Evolutionary conservation across 2,329 filamentous ascomycete genomes (phyloP).

Genomic region (Ambrosiella cleistominuta): DNA sequence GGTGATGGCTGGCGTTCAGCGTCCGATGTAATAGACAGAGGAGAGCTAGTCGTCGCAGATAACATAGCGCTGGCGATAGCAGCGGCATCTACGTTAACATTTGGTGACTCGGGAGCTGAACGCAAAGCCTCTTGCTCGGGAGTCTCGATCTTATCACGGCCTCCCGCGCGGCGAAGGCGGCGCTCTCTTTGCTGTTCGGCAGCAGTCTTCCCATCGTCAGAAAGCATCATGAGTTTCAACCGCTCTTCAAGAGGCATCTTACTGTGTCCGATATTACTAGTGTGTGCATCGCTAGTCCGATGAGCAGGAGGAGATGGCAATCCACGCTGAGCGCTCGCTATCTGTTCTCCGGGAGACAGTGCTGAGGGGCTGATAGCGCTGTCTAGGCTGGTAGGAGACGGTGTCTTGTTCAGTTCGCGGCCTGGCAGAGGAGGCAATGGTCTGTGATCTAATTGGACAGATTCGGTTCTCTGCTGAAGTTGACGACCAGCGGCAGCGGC

Average conservation of each 20-base stretch:
- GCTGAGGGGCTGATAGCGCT: neutral
- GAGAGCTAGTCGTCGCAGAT: constrained; percentile 3
- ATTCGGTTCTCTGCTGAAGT: constrained; percentile 49
- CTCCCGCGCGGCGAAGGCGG: constrained; percentile 44
- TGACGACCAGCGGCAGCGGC: constrained; percentile 33
- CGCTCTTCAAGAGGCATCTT: constrained; percentile 77
- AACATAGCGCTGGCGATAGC: constrained; percentile 1
- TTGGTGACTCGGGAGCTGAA: constrained; percentile 3
- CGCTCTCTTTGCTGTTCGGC: constrained; percentile 51
- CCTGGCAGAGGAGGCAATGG: constrained; percentile 76
- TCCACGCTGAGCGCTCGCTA: constrained; percentile 46
- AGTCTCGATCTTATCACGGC: constrained; percentile 25
- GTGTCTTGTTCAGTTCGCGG: constrained; percentile 19
- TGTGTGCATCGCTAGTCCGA: constrained; percentile 59
- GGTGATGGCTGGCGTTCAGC: constrained; percentile 23
- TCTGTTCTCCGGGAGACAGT: constrained; percentile 42
- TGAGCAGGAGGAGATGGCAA: constrained; percentile 55
- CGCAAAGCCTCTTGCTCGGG: constrained; percentile 10
- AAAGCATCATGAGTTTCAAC: constrained; percentile 74
- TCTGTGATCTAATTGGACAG: constrained; percentile 60
- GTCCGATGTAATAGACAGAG: constrained; percentile 17
- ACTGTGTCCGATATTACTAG: constrained; percentile 39
- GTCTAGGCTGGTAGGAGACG: constrained; percentile 16
- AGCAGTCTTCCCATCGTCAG: constrained; percentile 45
- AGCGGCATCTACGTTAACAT: constrained; percentile 4